Evolutionary conservation across 177 flowering plant genomes (phyloP).

Genomic region (Vitis hybrid): DNA sequence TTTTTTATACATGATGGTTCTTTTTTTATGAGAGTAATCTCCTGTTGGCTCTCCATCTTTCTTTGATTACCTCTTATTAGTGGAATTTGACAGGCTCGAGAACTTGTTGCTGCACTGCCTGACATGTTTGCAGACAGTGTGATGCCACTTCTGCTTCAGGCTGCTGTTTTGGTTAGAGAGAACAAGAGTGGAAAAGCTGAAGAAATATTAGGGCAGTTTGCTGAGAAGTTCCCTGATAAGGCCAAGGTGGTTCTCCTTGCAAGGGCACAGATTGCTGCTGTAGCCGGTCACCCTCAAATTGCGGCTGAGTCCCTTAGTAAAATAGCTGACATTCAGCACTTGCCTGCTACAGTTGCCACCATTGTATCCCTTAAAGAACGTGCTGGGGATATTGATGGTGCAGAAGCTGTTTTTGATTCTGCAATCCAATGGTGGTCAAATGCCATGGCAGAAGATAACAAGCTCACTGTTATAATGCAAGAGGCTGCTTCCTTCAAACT

Average conservation of each 20-base stretch:
- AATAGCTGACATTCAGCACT: conserved; percentile 82
- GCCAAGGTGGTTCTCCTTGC: conserved; percentile 64
- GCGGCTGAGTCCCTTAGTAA: conserved; percentile 78
- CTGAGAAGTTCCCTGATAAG: conserved; percentile 64
- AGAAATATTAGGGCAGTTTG: conserved; percentile 63
- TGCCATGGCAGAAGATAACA: conserved; percentile 78
- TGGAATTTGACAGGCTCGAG: conserved; percentile 62
- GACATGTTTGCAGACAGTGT: conserved; percentile 63
- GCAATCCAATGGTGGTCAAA: conserved; percentile 84
- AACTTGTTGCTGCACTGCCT: conserved; percentile 56
- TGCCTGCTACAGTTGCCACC: conserved; percentile 95
- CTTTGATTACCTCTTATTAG: background rate
- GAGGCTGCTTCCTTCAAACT: conserved; percentile 92
- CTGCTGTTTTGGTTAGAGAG: conserved; percentile 81
- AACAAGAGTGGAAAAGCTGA: conserved; percentile 80
- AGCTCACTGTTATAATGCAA: conserved; percentile 61
- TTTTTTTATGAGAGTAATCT: background rate
- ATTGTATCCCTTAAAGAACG: conserved; percentile 83
- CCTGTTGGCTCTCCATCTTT: background rate
- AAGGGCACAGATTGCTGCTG: conserved; percentile 88
- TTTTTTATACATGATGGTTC: background rate
- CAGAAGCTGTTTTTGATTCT: conserved; percentile 64
- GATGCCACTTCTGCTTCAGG: conserved; percentile 71
- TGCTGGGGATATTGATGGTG: conserved; percentile 80
- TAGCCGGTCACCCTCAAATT: conserved; percentile 70